Base-by-base conservation (phyloP, 1,284 basidiomycete genomes). In the Sanghuangporus weigelae region DNA sequence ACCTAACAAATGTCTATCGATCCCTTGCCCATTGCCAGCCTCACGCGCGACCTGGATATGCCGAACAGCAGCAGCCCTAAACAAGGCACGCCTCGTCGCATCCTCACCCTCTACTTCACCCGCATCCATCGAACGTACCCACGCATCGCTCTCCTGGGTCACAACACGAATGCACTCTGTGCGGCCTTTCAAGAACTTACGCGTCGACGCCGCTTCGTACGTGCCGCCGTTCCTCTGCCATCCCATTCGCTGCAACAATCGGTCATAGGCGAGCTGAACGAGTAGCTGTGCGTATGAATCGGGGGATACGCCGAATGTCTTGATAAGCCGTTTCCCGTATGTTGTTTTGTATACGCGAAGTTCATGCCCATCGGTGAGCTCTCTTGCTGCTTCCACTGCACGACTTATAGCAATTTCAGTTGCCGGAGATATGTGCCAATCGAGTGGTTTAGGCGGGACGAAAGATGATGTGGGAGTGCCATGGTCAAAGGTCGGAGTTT, bases 251-350 rank as follows among this genome's bases (percentile, higher is more conserved):
- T 7, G 21, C 5, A 87, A 75, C 59, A 94, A 79, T 7, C 92
- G 83, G 66, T 79, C 84, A 73, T 93, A 94, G 5, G 93, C 94
- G 55, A 96, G 78, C 74, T 96, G 94, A 64, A 96, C 81, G 68
- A 91, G 77, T 84, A 96, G 89, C 77, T 96, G 95, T 36, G 90
- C 86, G 93, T 93, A 96, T n/a, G 90, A 90, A 72, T 96, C 95
- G 1, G 94, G 94, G 21, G 90, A 90, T 26, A 91, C 85, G 55
- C 90, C 87, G 71, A 91, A 93, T 59, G 81, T 77, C 80, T 96
- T 96, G 78, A 96, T 91, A n/a, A 85, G 85, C 40, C 83, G 83
- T 76, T 96, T 96, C 23, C 95, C 95, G 70, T 96, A 96, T 3
- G 78, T 73, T 12, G 92, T 95, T 62, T 84, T 79, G 66, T 85